phyloP scores from a whole-genome alignment of 129 eudicot genomes.

The Rutidosis leptorrhynchoides region DNA sequence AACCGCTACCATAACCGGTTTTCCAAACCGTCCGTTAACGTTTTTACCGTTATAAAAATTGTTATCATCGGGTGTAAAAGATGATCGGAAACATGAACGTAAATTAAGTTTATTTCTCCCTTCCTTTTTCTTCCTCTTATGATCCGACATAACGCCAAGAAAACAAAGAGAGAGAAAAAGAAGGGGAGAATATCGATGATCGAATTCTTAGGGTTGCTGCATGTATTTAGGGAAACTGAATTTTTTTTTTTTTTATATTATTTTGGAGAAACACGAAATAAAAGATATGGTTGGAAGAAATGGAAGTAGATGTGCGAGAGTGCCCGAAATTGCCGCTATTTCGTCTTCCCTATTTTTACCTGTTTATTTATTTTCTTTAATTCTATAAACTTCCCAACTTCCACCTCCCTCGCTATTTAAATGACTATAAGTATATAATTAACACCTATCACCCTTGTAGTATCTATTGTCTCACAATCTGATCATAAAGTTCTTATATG shows the following conservation, averaged over 20 bases:
- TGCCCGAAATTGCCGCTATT: constrained; percentile 50
- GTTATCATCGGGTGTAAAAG: background rate
- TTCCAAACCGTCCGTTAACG: background rate
- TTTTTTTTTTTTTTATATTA: too few species aligned
- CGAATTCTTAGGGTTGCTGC: constrained; percentile 24
- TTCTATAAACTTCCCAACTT: constrained; percentile 21
- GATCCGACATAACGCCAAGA: background rate
- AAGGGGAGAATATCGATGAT: constrained; percentile 10
- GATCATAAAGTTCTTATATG: background rate
- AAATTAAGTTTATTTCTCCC: constrained; percentile 36
- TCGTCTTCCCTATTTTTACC: constrained; percentile 27
- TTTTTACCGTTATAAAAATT: background rate
- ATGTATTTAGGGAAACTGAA: constrained; percentile 30
- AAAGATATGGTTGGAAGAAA: constrained; percentile 28
- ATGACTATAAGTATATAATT: too few species aligned
- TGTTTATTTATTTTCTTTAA: too few species aligned
- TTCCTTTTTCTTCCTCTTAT: constrained; percentile 23
- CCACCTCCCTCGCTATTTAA: constrained; percentile 22
- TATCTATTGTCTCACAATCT: background rate
- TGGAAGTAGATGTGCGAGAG: constrained; percentile 21
- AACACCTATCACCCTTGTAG: background rate
- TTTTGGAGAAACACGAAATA: background rate
- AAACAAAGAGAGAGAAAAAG: constrained; percentile 1
- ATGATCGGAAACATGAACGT: constrained; percentile 35
- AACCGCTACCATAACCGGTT: constrained; percentile 16